Base-by-base conservation (phyloP, 345 rosid genomes). In the Lepidium sativum region DNA sequence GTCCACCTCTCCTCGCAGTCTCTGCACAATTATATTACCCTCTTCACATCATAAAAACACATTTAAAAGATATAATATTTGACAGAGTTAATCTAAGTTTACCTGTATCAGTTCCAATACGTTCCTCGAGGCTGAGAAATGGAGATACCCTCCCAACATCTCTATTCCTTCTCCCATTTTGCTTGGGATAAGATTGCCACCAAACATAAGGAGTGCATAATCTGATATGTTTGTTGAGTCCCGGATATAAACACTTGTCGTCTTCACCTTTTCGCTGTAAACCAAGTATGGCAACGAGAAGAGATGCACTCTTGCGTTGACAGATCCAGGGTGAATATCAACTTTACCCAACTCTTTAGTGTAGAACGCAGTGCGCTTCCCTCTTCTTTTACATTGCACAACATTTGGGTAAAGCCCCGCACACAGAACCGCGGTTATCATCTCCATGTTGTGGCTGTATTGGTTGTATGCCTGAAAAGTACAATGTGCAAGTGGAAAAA, bases 381-480 rank as follows among this genome's bases (percentile, higher is more conserved):
- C 99, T 79, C 89, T 84, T 75, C 87, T 84, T 79, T 94, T 88
- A 87, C 97, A 94, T 56, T 90, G 99, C 75, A 94, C 96, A 44
- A 90, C 96, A 48, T 90, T 94, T 66, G 99, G 99, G 79, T 83
- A 94, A 65, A 94, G 92, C 45, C 99, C 99, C 16, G 96, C 99
- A 75, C 95, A 90, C 47, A 94, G 85, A 60, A 88, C 77, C 43
- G 97, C 96, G 23, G 75, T 82, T 17, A 88, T 80, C 97, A 94
- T 88, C 88, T 94, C 99, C 77, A 87, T 64, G 72, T 94, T 89
- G 15, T 84, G 63, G 77, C 92, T 87, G 76, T 82, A 84, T 44
- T 68, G 87, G 74, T 94, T 90, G 82, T 87, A 94, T 18, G 85
- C 87, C 97, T 92, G 82, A 71, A 82, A 15, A 54, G 15, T 12